Conservation (phyloP, 495 filamentous ascomycete genomes). For the Melanomma pulvis-pyrius region DNA sequence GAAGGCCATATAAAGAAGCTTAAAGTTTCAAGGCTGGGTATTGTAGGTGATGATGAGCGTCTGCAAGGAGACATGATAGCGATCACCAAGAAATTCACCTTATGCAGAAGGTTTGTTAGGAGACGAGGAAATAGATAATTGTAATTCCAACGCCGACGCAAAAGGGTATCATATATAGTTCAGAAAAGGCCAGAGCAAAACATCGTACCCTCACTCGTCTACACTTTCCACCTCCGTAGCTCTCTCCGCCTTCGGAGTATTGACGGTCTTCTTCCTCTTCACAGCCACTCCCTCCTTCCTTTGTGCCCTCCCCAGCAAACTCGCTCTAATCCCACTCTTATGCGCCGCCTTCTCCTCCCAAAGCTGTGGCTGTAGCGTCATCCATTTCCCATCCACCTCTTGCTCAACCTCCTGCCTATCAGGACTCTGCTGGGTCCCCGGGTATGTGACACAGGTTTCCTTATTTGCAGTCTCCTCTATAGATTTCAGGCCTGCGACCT, state of each 20-base stretch:
- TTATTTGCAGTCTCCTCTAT: neutral
- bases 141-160: neutral
- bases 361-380: neutral
- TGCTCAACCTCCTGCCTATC: neutral
- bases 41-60: no score
- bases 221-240: neutral
- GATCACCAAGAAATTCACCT: no score
- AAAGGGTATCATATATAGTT: neutral
- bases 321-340: neutral
- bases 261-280: neutral
- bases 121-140: no score
- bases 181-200: neutral
- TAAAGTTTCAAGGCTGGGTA: no score
- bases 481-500: slow-evolving; percentile 19
- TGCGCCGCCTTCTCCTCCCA: neutral
- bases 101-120: no score
- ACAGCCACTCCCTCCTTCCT: neutral
- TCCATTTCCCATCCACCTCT: neutral
- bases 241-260: neutral
- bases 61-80: no score
- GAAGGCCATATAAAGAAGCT: no score
- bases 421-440: neutral
- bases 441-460: neutral
- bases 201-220: neutral
- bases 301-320: neutral